These are phyloP conservation scores for Eucalyptus curtisii DNA, from an alignment of 345 rosid species.

Conservation along the genomic window DNA sequence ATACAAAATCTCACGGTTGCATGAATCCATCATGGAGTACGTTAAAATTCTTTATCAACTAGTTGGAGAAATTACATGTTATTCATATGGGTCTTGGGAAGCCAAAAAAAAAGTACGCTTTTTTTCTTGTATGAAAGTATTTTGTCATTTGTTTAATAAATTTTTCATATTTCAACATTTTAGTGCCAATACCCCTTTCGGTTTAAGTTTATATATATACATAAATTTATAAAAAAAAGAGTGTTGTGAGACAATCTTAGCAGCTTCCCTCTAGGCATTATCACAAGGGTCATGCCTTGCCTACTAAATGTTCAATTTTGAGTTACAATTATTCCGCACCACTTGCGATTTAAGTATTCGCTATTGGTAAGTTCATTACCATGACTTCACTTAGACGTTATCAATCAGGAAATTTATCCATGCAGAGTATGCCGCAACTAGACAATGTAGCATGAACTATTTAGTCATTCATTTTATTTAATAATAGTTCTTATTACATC, in stretches of 20 bases:
- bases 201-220: no score
- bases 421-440: no score
- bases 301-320: background rate
- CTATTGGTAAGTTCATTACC: no score
- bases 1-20: background rate
- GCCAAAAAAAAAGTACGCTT: background rate
- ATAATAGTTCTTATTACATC: no score
- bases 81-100: background rate
- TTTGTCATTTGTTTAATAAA: background rate
- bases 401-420: no score
- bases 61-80: background rate
- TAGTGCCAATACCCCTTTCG: background rate
- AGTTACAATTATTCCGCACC: no score
- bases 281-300: background rate
- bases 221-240: no score
- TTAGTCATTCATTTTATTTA: no score
- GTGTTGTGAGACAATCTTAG: accelerated
- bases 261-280: background rate
- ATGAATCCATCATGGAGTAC: background rate
- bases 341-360: no score
- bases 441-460: no score
- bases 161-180: background rate
- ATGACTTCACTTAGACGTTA: no score
- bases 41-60: background rate
- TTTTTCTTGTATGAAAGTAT: no score